Evolutionary conservation across 192 early-diverging fungal species (phyloP), one percentile per base, ranked within the genome.

Genomic region (Entrophospora sp.): DNA sequence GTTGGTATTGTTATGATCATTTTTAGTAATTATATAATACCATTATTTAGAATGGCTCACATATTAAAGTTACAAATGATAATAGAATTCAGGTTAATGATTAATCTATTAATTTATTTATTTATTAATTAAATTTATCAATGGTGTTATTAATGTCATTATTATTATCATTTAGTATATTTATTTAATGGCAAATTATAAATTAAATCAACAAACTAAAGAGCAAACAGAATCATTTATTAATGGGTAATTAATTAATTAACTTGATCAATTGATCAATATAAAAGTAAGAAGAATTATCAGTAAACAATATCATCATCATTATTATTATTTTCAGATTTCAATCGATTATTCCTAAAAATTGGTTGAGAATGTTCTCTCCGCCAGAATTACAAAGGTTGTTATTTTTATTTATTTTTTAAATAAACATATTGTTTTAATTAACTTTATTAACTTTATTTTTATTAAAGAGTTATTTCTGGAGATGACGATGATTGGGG

Each of bases 301-400:
- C 7, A 10, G 7, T 22, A 32, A 36, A 48, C 16, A 31, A 16
- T 55, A 18, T 20, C n/a, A n/a, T n/a, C n/a, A n/a, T n/a, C n/a
- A n/a, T 43, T 77, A 10, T 0, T 32, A 42, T 24, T 32, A 13
- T 38, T 22, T 35, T 32, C 57, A 75, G 75, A 14, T 79, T 80
- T 71, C 70, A 78, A 37, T 75, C 77, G 0, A 75, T 98, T 43
- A 87, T 98, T 35, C 80, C 85, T 3, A 80, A 86, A 14, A 71
- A 76, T 22, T 95, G 92, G 92, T 74, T 98, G 24, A 77, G 80
- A 5, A 82, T 98, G 49, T 98, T 98, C 77, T 91, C 91, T 25
- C 85, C 87, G 36, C 79, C 85, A 31, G 95, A 98, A 75, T 69
- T 98, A 25, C 93, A 92, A 57, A 72, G 71, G 74, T 73, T 7